Conservation (phyloP, 164 flowering plant genomes). For the Brasenia schreberi region DNA sequence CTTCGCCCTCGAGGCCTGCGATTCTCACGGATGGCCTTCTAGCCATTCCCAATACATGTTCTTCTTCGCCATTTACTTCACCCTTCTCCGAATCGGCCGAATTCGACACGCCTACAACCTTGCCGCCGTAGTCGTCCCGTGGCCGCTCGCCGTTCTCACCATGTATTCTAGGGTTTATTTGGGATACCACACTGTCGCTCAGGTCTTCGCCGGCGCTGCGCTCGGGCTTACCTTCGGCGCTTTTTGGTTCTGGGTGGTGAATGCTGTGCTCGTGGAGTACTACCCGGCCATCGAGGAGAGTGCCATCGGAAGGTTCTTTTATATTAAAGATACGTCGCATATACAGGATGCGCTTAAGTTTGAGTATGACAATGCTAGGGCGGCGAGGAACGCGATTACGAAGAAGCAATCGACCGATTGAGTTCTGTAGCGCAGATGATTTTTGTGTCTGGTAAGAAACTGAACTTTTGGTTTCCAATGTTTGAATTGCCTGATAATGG, state of each 20-base stretch:
- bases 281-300: conserved; percentile 82
- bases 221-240: conserved; percentile 54
- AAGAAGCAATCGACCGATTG: neutral
- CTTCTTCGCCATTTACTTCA: conserved; percentile 64
- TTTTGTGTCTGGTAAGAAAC: too few species aligned
- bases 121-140: conserved; percentile 17
- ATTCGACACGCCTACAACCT: conserved; percentile 12
- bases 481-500: too few species aligned
- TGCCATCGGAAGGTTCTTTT: conserved; percentile 53
- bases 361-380: conserved; percentile 85
- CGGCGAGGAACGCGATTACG: conserved; percentile 36
- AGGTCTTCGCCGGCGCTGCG: conserved; percentile 83
- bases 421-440: neutral
- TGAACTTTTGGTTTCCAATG: too few species aligned
- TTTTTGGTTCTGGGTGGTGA: conserved; percentile 71
- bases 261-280: conserved; percentile 21
- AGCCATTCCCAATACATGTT: conserved; percentile 92
- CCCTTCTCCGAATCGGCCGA: conserved; percentile 35
- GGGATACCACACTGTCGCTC: conserved; percentile 84
- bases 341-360: conserved; percentile 70
- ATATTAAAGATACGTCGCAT: conserved; percentile 88
- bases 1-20: conserved; percentile 65
- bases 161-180: conserved; percentile 87
- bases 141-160: conserved; percentile 64
- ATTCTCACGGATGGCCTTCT: conserved; percentile 98